Conservation (phyloP, 495 filamentous ascomycete species). For the Hyphodiscus hymeniophilus region DNA sequence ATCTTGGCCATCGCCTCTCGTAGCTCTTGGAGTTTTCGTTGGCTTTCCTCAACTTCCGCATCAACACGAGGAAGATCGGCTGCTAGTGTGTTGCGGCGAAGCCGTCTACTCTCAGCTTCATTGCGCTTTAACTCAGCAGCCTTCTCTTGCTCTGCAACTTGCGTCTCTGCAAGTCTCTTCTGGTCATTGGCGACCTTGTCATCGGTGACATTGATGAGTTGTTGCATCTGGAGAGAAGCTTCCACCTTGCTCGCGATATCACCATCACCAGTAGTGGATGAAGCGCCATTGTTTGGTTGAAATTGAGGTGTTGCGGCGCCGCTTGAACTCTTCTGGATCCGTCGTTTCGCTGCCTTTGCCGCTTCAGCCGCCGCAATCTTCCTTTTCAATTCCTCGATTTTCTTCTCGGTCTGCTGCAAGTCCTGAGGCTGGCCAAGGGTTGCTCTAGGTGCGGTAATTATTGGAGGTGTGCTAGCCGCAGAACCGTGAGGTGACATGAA, state of each 20-base stretch:
- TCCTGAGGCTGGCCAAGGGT: slow-evolving; percentile 36
- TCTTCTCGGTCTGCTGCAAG: slow-evolving; percentile 55
- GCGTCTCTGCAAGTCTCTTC: slow-evolving; percentile 9
- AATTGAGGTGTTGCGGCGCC: slow-evolving; percentile 16
- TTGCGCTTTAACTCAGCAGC: slow-evolving; percentile 20
- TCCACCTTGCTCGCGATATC: slow-evolving; percentile 10
- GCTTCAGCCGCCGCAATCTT: slow-evolving; percentile 73
- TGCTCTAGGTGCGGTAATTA: slow-evolving; percentile 5
- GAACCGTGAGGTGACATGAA: slow-evolving; percentile 25
- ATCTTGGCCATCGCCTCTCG: slow-evolving; percentile 50
- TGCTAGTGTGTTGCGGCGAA: slow-evolving; percentile 47
- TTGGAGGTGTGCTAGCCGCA: slow-evolving; percentile 31
- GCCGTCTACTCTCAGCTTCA: slow-evolving; percentile 26
- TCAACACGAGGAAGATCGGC: slow-evolving; percentile 50
- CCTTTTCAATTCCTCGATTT: slow-evolving; percentile 66
- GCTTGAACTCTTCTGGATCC: slow-evolving; percentile 13
- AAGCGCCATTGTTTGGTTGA: background rate
- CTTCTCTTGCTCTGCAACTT: slow-evolving; percentile 12
- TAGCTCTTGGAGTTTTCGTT: slow-evolving; percentile 43
- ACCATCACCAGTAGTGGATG: background rate
- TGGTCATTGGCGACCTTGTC: slow-evolving; percentile 8
- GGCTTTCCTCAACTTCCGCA: slow-evolving; percentile 41
- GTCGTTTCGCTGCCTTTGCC: slow-evolving; percentile 40
- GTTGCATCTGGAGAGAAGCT: slow-evolving; percentile 17
- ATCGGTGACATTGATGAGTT: slow-evolving; percentile 9